Conservation (phyloP, 257 asterid species). For the Thymus quinquecostatus region DNA sequence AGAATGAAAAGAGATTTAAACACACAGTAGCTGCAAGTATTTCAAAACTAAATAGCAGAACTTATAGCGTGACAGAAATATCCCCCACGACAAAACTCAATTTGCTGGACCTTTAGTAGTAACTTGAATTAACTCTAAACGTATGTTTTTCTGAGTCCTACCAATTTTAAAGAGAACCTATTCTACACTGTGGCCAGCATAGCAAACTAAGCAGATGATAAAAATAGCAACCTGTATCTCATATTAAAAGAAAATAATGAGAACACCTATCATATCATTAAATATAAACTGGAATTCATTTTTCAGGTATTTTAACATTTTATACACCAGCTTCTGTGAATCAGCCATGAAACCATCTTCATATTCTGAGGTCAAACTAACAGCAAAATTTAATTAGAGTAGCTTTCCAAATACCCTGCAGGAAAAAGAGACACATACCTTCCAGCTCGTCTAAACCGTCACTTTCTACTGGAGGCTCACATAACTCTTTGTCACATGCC, state of each 20-base stretch:
- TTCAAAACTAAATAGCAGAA: background rate
- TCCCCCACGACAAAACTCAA: background rate
- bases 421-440: constrained; percentile 58
- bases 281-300: background rate
- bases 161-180: too few species aligned
- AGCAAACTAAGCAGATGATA: too few species aligned
- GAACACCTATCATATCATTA: background rate
- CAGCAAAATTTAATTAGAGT: constrained; percentile 1
- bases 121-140: too few species aligned
- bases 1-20: background rate
- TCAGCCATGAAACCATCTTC: too few species aligned
- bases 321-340: too few species aligned
- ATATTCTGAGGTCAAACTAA: too few species aligned
- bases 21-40: background rate
- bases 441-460: constrained; percentile 71
- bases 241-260: too few species aligned
- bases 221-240: too few species aligned
- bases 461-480: constrained; percentile 46
- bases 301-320: too few species aligned
- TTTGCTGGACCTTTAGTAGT: too few species aligned
- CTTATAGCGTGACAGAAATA: background rate
- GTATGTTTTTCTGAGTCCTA: too few species aligned
- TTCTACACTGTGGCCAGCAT: too few species aligned
- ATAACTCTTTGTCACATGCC: constrained; percentile 59
- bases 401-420: constrained; percentile 6